Conservation (phyloP, 257 asterid species). For the Coffea canephora region DNA sequence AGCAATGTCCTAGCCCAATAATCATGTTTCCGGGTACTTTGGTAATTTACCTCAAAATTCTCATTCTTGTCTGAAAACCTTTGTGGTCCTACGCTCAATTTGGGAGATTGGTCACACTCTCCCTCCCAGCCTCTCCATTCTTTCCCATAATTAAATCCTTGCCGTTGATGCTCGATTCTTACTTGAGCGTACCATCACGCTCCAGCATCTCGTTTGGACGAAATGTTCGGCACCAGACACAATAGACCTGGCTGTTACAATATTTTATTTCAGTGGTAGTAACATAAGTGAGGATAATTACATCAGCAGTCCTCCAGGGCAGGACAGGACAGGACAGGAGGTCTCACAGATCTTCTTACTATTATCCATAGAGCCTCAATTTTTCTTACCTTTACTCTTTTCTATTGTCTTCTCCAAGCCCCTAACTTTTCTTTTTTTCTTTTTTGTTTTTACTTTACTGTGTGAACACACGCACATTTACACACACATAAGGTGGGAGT, state of each 20-base stretch:
- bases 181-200: slow-evolving; percentile 3
- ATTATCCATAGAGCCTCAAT: background rate
- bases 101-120: background rate
- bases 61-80: background rate
- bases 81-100: background rate
- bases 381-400: background rate
- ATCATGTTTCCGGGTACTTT: background rate
- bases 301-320: background rate
- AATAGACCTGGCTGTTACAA: background rate
- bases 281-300: background rate
- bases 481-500: slow-evolving; percentile 9
- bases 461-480: slow-evolving; percentile 35
- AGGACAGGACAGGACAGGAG: too few species aligned
- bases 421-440: background rate
- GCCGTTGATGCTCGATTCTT: background rate
- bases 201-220: background rate
- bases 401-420: background rate
- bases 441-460: slow-evolving; percentile 8
- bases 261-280: background rate
- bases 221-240: background rate
- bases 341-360: background rate
- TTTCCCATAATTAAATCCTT: too few species aligned
- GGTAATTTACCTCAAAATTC: background rate
- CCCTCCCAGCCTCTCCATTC: background rate
- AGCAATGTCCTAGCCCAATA: background rate